Base-by-base conservation (phyloP, 371 early-diverging fungal genomes). In the Blakeslea trispora region DNA sequence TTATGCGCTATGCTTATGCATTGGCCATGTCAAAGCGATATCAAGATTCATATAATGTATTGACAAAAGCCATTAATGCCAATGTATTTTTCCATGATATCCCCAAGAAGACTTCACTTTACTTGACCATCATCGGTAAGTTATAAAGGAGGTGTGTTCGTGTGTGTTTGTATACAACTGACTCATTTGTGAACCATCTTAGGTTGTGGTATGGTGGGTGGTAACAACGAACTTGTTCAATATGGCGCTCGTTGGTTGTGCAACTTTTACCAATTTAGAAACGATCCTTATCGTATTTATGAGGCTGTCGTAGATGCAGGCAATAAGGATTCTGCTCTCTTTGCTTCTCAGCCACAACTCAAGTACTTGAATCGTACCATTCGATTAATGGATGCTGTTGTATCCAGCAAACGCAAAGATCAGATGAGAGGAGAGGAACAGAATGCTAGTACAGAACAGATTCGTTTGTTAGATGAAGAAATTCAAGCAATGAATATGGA, bases 11-110 rank as follows among this genome's bases (percentile, higher is more conserved):
- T 64, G 84, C 83, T 0, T 75, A 75, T 47, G 76, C 82, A 34
- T 70, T 91, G 23, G 77, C 86, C 0, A 61, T 70, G 22, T 81
- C 84, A 17, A 80, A 78, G 48, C 76, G 77, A 39, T 74, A 74
- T 23, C 74, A 83, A 44, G 85, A 89, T 22, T 87, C 89, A 0
- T 80, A 81, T 31, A 77, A 80, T n/a, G 55, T 86, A 15, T 56
- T 92, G 41, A 83, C 81, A 57, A 56, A 72, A 28, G 81, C 83
- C 3, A 61, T 62, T 41, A 81, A 82, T 31, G 84, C 91, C 10
- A 86, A 85, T 53, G 83, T 91, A 3, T 91, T 86, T 56, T 87
- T 77, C 50, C 77, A 83, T n/a, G 75, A 89, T 39, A 59, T 75
- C 8, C 51, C 59, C 15, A 72, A 65, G 51, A 72, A 69, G 22